These are phyloP conservation scores for Pelargonium myrrhifolium DNA, from an alignment of 441 rosid species.

Conservation along the genomic window DNA sequence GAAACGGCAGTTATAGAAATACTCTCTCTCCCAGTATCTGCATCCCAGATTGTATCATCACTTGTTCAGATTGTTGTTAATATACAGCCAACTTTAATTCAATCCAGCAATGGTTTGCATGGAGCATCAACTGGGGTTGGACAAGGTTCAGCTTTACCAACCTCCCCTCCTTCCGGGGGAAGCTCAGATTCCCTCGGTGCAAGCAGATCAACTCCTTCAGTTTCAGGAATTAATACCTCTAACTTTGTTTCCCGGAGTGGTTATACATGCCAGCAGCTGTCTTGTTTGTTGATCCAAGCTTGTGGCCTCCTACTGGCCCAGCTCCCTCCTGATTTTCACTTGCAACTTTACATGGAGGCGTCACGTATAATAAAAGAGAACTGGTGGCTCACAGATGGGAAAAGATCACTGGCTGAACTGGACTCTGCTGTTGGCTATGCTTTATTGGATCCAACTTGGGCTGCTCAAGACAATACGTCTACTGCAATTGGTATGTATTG, in stretches of 20 bases:
- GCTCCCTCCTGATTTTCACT: conserved; percentile 80
- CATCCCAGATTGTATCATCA: conserved; percentile 76
- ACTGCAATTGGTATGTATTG: conserved; percentile 72
- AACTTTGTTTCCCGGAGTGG: conserved; percentile 90
- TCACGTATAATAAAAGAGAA: conserved; percentile 71
- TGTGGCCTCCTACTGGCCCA: conserved; percentile 93
- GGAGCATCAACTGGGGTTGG: conserved; percentile 64
- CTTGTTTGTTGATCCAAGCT: conserved; percentile 93
- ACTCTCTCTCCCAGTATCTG: conserved; percentile 84
- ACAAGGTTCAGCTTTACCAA: conserved; percentile 72
- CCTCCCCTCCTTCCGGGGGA: conserved; percentile 86
- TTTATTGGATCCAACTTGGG: conserved; percentile 95
- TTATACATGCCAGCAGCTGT: conserved; percentile 88
- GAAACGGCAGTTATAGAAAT: conserved; percentile 93
- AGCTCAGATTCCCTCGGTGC: conserved; percentile 90
- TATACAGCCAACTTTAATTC: conserved; percentile 86
- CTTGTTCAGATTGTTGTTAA: conserved; percentile 83
- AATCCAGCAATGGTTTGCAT: conserved; percentile 76
- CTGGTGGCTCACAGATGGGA: conserved; percentile 91
- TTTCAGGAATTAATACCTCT: conserved; percentile 69
- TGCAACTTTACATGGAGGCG: conserved; percentile 76
- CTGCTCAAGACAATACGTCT: conserved; percentile 96
- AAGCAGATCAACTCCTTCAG: conserved; percentile 69
- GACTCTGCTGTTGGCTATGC: conserved; percentile 93
- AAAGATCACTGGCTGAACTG: conserved; percentile 64